phyloP scores from a whole-genome alignment of 768 basidiomycete genomes.

The Favolaschia claudopus region DNA sequence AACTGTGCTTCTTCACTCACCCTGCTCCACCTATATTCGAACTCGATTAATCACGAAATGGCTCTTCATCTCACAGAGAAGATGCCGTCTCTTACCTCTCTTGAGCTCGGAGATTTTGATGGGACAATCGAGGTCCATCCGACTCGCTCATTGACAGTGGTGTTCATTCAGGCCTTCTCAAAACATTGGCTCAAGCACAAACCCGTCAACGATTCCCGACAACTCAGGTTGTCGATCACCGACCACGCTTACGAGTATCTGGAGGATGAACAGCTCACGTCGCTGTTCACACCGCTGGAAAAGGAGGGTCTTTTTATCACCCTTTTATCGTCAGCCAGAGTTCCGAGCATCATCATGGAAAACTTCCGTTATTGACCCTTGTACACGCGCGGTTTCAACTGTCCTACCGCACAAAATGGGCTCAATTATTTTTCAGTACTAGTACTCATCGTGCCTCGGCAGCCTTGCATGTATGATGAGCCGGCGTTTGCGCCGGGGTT shows the following conservation, averaged over 20 bases:
- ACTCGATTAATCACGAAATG: neutral
- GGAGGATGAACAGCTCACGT: too few species aligned
- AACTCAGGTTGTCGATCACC: neutral
- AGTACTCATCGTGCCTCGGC: too few species aligned
- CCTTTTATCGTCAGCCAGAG: too few species aligned
- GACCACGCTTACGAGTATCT: neutral
- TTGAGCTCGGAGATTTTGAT: slow-evolving; percentile 4
- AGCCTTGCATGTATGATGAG: slow-evolving; percentile 61
- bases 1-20: neutral
- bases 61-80: neutral
- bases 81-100: neutral
- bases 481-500: slow-evolving; percentile 55
- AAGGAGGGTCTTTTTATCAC: neutral
- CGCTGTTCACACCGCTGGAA: neutral
- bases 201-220: neutral
- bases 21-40: neutral
- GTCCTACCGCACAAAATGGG: too few species aligned
- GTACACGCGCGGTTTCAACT: too few species aligned
- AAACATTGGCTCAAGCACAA: neutral
- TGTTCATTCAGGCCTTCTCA: neutral
- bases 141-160: neutral
- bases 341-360: too few species aligned
- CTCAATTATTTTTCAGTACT: too few species aligned
- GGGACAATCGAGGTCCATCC: neutral
- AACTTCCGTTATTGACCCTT: too few species aligned